A percentile compares a stretch with the other conserved stretches of the same genome.
Conservation (phyloP, 108 stramenopile genomes). For the Pseudonitzschia pungens region DNA sequence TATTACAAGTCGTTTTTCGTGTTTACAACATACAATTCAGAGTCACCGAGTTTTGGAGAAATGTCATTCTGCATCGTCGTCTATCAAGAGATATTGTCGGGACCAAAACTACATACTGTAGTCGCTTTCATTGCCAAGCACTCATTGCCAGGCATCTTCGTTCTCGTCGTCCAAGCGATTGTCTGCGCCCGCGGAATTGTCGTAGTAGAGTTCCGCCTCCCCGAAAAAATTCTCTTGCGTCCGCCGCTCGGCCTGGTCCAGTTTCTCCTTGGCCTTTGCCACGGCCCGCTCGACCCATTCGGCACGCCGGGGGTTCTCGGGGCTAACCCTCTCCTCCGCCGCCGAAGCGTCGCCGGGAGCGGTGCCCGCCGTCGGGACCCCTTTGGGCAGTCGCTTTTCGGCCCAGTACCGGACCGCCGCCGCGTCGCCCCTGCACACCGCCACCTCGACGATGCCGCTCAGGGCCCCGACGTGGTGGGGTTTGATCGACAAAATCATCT, state of each 20-base stretch:
- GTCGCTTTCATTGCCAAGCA: neutral
- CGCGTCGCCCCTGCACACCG: constrained; percentile 45
- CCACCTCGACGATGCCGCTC: constrained; percentile 69
- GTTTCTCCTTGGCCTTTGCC: constrained; percentile 11
- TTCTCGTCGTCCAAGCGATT: neutral
- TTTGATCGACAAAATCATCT: constrained; percentile 62
- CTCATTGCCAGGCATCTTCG: constrained; percentile 9
- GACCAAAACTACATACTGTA: no score
- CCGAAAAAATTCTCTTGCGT: constrained; percentile 36
- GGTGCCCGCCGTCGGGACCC: neutral
- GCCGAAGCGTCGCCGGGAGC: neutral
- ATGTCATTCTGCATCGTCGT: no score
- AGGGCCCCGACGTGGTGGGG: constrained; percentile 87
- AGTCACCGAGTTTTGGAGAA: no score
- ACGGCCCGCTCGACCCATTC: constrained; percentile 48
- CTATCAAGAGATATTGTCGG: no score
- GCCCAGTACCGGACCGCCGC: constrained; percentile 58
- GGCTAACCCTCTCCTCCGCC: neutral
- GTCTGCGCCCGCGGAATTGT: neutral
- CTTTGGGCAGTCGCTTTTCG: constrained; percentile 50
- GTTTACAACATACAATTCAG: no score
- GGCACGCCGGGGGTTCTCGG: constrained; percentile 34
- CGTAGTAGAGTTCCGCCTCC: constrained; percentile 28
- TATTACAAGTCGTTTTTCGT: no score
- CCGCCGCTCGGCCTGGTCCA: constrained; percentile 31